Percentiles rank a stretch among this genome's conserved stretches.
Conservation (phyloP, 805 yeast species). For the Saccharomycopsis vini region DNA sequence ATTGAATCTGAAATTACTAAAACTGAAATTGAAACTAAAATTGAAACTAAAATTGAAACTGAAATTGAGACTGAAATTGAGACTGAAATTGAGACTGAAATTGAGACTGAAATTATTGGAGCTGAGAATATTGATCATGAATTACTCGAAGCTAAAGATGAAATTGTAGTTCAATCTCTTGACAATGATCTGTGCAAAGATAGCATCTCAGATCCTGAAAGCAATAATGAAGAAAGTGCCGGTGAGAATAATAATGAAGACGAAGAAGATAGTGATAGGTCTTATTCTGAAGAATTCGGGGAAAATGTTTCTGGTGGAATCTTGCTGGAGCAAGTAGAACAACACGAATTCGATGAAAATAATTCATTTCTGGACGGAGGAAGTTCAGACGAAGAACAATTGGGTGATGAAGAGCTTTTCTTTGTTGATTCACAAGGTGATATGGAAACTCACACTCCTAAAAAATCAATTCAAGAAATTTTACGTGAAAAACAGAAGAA, state of each 20-base stretch:
- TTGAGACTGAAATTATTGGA: not conserved
- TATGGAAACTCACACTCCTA: not conserved
- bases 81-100: not conserved
- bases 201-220: too few relatives aligned
- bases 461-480: not conserved
- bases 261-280: too few relatives aligned
- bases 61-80: not conserved
- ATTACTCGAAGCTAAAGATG: too few relatives aligned
- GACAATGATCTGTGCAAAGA: too few relatives aligned
- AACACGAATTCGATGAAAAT: not conserved
- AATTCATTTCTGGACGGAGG: not conserved
- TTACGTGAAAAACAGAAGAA: not conserved
- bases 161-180: too few relatives aligned
- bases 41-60: not conserved
- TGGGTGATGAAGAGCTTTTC: not conserved
- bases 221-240: too few relatives aligned
- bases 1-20: not conserved
- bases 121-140: too few relatives aligned
- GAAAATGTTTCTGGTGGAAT: not conserved
- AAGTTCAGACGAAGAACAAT: not conserved
- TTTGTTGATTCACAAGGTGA: not conserved
- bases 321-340: not conserved
- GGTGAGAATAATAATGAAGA: too few relatives aligned
- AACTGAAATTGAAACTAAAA: too few relatives aligned
- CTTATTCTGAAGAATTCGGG: constrained; percentile 4